These are phyloP conservation scores for Erigeron canadensis DNA, from an alignment of 129 eudicot species.

Conservation along the genomic window DNA sequence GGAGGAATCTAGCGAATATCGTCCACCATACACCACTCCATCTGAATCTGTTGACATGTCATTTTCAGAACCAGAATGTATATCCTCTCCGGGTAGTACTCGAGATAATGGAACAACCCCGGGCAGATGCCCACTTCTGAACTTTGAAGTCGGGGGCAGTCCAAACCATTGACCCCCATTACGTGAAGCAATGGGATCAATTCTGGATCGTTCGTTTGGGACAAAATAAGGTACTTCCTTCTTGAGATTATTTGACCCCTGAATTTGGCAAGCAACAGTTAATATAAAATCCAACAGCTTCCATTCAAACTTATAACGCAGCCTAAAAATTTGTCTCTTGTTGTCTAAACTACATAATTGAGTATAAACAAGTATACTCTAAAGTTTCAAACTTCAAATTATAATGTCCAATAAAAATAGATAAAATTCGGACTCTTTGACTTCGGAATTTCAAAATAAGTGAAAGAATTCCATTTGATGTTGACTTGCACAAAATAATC, in stretches of 20 bases:
- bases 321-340: background rate
- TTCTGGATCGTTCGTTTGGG: slow-evolving; percentile 36
- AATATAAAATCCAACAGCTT: background rate
- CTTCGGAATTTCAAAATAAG: background rate
- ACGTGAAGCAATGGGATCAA: slow-evolving; percentile 47
- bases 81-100: slow-evolving; percentile 48
- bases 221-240: slow-evolving; percentile 48
- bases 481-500: no score
- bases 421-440: no score
- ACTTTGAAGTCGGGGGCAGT: slow-evolving; percentile 66
- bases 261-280: slow-evolving; percentile 4
- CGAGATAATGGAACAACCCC: slow-evolving; percentile 58
- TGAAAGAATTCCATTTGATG: background rate
- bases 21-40: slow-evolving; percentile 62
- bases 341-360: background rate
- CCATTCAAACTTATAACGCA: background rate
- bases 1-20: slow-evolving; percentile 79
- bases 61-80: slow-evolving; percentile 51
- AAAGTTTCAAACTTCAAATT: no score
- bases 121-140: slow-evolving; percentile 62
- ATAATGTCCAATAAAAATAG: no score
- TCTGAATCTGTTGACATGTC: slow-evolving; percentile 72
- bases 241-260: slow-evolving; percentile 59
- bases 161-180: slow-evolving; percentile 51
- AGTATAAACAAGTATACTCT: background rate